Evolutionary conservation across 179 eudicot species (phyloP), one percentile per base, ranked within the genome.

Genomic region (Actinidia polygama): DNA sequence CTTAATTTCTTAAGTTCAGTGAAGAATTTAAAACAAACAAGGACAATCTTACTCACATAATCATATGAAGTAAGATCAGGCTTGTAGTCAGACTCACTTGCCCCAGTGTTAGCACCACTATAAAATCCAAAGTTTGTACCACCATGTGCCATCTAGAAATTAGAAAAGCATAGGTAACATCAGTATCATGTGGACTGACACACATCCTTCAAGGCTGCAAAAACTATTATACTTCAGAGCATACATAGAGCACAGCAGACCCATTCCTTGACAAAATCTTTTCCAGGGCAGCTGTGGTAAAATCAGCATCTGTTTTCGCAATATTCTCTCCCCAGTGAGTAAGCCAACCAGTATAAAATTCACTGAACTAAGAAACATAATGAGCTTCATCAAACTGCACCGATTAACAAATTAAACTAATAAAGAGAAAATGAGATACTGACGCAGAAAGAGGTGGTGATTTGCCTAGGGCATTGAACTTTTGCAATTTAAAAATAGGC

Each of bases 281-380:
- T 79, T 89, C 93, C 58, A 96, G 91, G 82, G 89, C 91, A 57
- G 87, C 79, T 83, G 98, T 98, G 23, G 97, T 93, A 88, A 63
- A 91, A 78, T 77, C 84, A 66, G 97, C 99, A 88, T 85, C 90
- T 57, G 99, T 96, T 79, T 82, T 90, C 26, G 95, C 98, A 83
- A 86, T 85, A 50, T 90, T 85, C 83, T 96, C 99, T 78, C 98
- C 98, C 99, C 99, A 94, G 66, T 96, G 98, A 46, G 99, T 94
- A 80, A 96, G 99, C 99, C 99, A 96, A 77, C 99, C 99, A n/a
- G 99, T 93, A 79, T 96, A 96, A 77, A 96, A 96, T 82, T 96
- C 99, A 50, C 99, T 96, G 88, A 59, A 87, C 79, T 7, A 73
- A 83, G 59, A 85, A 89, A 75, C 59, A 59, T 46, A 53, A 79